Conservation (phyloP, 768 basidiomycete genomes). For the Paxillus involutus region DNA sequence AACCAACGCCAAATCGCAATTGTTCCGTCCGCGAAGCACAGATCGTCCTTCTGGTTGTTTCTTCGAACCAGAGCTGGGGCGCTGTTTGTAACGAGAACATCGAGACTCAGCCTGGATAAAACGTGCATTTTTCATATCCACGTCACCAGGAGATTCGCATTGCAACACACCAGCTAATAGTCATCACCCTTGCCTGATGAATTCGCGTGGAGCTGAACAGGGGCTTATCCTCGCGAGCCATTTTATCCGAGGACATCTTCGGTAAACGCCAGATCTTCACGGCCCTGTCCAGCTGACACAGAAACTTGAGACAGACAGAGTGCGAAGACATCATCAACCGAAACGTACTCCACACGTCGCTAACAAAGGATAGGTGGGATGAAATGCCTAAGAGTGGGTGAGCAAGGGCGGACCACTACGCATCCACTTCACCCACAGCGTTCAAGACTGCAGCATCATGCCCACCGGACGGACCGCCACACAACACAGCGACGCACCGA, state of each 20-base stretch:
- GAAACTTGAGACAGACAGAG: not conserved
- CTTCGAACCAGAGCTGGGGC: constrained; percentile 49
- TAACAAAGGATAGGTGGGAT: constrained; percentile 59
- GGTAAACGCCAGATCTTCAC: constrained; percentile 77
- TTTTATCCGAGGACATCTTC: constrained; percentile 32
- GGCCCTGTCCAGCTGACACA: constrained; percentile 60
- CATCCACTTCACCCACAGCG: constrained; percentile 43
- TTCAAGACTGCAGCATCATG: constrained; percentile 68
- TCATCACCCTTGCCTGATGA: constrained; percentile 64
- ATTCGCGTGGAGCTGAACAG: constrained; percentile 67
- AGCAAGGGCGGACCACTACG: not conserved
- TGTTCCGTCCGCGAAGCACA: constrained; percentile 45
- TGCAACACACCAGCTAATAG: constrained; percentile 55
- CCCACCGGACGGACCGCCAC: constrained; percentile 72
- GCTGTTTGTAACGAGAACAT: constrained; percentile 55
- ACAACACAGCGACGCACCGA: constrained; percentile 62
- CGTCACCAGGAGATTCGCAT: not conserved
- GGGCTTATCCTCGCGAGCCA: constrained; percentile 71
- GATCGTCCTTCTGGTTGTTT: constrained; percentile 18
- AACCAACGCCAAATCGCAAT: constrained; percentile 71
- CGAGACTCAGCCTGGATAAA: constrained; percentile 50
- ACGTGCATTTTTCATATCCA: not conserved
- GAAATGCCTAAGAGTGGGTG: constrained; percentile 55
- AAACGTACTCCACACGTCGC: constrained; percentile 74
- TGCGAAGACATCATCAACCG: not conserved